phyloP scores from a whole-genome alignment of 768 basidiomycete genomes.

The Suillus subalutaceus region DNA sequence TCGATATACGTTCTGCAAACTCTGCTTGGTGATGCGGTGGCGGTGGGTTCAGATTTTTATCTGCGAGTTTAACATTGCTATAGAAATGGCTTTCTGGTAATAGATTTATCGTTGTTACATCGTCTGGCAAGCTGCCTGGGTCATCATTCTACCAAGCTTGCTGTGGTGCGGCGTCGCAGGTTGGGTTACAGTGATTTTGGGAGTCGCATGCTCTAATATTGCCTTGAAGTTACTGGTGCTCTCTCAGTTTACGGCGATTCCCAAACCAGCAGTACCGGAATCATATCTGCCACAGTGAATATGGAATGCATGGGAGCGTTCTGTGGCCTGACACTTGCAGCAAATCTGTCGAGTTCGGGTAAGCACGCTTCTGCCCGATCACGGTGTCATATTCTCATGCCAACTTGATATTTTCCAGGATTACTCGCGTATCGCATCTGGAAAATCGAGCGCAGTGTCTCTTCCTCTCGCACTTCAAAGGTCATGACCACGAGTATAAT shows the following conservation, averaged over 20 bases:
- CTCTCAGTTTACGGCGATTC: slow-evolving; percentile 10
- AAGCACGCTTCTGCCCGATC: slow-evolving; percentile 4
- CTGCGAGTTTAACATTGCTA: not conserved
- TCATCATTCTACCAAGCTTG: slow-evolving; percentile 15
- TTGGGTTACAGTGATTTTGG: not conserved
- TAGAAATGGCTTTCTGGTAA: not conserved
- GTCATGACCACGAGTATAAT: too few relatives aligned
- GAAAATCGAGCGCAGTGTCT: not conserved
- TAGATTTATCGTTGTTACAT: slow-evolving; percentile 21
- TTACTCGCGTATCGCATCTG: not conserved
- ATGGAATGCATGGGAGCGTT: slow-evolving; percentile 10
- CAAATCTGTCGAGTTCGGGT: slow-evolving; percentile 7
- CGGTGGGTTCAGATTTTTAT: slow-evolving; percentile 1
- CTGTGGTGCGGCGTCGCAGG: slow-evolving; percentile 14
- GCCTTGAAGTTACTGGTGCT: too few relatives aligned
- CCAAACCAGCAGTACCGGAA: not conserved
- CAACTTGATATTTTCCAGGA: not conserved
- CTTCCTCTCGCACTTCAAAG: too few relatives aligned
- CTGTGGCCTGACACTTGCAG: slow-evolving; percentile 9
- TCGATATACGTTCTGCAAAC: slow-evolving; percentile 20
- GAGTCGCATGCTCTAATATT: too few relatives aligned
- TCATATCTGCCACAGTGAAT: not conserved
- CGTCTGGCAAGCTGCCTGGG: slow-evolving; percentile 16
- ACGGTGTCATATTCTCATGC: not conserved
- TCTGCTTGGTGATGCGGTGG: slow-evolving; percentile 13